Base-by-base conservation (phyloP, 805 yeast species). In the Cyberlindnera mississippiensis region DNA sequence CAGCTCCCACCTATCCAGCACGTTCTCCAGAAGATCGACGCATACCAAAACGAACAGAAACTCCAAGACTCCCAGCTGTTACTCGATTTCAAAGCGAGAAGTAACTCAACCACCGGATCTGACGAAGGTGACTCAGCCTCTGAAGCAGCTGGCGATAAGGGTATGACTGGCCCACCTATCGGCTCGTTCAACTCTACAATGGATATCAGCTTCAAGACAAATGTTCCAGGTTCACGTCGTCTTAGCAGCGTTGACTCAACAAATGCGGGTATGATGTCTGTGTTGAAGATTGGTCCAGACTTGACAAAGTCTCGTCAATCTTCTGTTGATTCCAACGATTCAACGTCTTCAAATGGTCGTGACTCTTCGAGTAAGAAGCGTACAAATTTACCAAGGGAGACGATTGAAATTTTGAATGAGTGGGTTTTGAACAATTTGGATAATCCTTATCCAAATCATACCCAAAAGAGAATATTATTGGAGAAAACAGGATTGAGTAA, bases 371-470 rank as follows among this genome's bases (percentile, higher is more conserved):
- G 44, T 38, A 65, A 66, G 30, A 72, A 79, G 32, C 72, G 95
- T 50, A 82, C 86, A 33, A 86, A 85, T 60, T 66, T 86, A 47
- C 95, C 96, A 17, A 78, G 84, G 52, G 85, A 78, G 45, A 85
- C 88, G 2, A 85, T 91, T 4, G 77, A 77, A 46, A 78, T 82
- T 11, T 67, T 85, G 51, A 75, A 86, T 44, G 70, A 72, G 40
- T 86, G 96, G 96, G 72, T 87, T 39, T 67, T 78, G 43, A 77
- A 76, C 28, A 90, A 86, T 59, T 65, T 85, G 52, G 78, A 80
- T 46, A 85, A 85, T 55, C 96, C 96, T 12, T 86, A 86, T 60
- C 96, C 96, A 3, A 82, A 85, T 40, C 84, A 84, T 40, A 76
- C 78, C 35, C 95, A 86, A 54, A 86, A 87, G 66, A 72, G 75